Evolutionary conservation across 345 rosid genomes (phyloP).

Genomic region (Toxicodendron radicans): DNA sequence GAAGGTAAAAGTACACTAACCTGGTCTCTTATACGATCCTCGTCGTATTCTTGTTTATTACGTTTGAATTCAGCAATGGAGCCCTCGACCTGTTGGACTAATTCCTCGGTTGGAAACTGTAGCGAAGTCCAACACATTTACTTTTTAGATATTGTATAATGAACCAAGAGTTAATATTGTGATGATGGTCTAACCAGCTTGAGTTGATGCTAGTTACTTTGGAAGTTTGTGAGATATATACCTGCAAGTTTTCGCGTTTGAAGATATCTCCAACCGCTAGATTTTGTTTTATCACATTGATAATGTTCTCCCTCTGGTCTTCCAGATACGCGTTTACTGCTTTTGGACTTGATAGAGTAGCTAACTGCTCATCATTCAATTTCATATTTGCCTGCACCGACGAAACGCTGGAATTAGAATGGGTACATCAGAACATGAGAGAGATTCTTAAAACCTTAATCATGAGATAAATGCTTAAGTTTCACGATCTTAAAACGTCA

Average conservation of each 20-base stretch:
- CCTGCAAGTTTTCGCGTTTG: constrained; percentile 77
- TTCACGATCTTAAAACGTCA: background rate
- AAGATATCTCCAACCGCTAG: constrained; percentile 78
- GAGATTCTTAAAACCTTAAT: background rate
- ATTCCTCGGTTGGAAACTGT: constrained; percentile 80
- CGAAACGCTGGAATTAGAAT: constrained; percentile 17
- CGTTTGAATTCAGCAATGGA: constrained; percentile 75
- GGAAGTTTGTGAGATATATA: constrained; percentile 10
- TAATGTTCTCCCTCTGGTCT: constrained; percentile 64
- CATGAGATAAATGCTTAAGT: background rate
- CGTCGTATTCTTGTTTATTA: constrained; percentile 81
- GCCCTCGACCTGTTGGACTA: constrained; percentile 74
- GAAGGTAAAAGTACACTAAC: constrained; percentile 34
- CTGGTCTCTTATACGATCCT: constrained; percentile 77
- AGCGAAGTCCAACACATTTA: constrained; percentile 8
- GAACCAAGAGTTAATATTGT: background rate
- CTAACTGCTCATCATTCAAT: constrained; percentile 72
- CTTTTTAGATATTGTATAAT: background rate
- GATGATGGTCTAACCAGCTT: background rate
- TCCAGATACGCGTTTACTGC: constrained; percentile 79
- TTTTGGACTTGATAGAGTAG: constrained; percentile 74
- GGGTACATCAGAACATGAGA: background rate
- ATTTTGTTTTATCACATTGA: constrained; percentile 64
- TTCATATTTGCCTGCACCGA: constrained; percentile 67
- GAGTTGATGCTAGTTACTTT: background rate